Conservation (phyloP, 164 flowering plant species). For the Tinospora cordifolia region DNA sequence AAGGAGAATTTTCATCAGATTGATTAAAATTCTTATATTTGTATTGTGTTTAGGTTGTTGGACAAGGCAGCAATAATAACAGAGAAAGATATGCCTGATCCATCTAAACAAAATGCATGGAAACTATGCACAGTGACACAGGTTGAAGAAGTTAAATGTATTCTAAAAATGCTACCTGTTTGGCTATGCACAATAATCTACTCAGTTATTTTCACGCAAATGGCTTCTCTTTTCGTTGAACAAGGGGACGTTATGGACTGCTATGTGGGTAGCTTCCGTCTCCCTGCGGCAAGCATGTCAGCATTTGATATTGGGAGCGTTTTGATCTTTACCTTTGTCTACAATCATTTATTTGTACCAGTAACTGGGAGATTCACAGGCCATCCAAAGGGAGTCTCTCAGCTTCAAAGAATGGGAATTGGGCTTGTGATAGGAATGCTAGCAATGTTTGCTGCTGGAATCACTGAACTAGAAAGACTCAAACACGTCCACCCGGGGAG, state of each 20-base stretch:
- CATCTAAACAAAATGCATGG: slow-evolving; percentile 33
- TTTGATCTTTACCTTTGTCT: slow-evolving; percentile 43
- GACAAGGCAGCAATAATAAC: slow-evolving; percentile 54
- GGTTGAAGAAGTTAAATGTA: slow-evolving; percentile 73
- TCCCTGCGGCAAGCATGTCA: slow-evolving; percentile 77
- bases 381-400: slow-evolving; percentile 33
- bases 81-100: slow-evolving; percentile 15
- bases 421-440: slow-evolving; percentile 49
- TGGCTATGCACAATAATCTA: slow-evolving; percentile 70
- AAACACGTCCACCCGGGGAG: slow-evolving; percentile 21
- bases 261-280: slow-evolving; percentile 29
- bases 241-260: slow-evolving; percentile 70
- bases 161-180: slow-evolving; percentile 58
- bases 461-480: slow-evolving; percentile 41
- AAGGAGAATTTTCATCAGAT: too few species aligned
- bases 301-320: slow-evolving; percentile 62
- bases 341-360: slow-evolving; percentile 45
- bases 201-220: slow-evolving; percentile 68
- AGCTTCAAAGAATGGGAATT: slow-evolving; percentile 69
- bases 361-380: slow-evolving; percentile 20
- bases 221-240: slow-evolving; percentile 70
- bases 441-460: slow-evolving; percentile 56
- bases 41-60: slow-evolving; percentile 34
- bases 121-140: slow-evolving; percentile 56
- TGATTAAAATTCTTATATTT: too few species aligned